phyloP scores from a whole-genome alignment of 2,329 filamentous ascomycete species.

The Aspergillus pseudoglaucus region DNA sequence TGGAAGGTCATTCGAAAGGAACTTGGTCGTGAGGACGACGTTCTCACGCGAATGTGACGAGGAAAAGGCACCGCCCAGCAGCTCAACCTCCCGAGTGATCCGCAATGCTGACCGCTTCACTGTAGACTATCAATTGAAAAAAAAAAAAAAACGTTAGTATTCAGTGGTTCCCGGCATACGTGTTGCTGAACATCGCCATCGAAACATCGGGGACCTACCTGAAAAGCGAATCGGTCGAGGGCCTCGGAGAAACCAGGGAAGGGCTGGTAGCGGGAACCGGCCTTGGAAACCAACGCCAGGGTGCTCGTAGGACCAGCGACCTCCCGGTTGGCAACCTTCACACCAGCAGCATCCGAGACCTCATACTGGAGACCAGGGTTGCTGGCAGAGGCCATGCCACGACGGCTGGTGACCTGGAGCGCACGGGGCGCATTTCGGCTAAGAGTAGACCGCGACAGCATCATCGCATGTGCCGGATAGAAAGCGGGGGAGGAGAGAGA shows the following conservation, averaged over 20 bases:
- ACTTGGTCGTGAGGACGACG: constrained; percentile 85
- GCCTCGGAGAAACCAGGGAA: constrained; percentile 83
- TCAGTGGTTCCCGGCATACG: neutral
- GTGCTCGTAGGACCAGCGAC: constrained; percentile 81
- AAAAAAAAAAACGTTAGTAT: constrained; percentile 10
- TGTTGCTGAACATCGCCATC: constrained; percentile 11
- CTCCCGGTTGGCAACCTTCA: constrained; percentile 91
- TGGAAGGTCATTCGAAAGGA: constrained; percentile 89
- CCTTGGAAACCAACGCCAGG: constrained; percentile 86
- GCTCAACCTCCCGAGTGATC: constrained; percentile 90
- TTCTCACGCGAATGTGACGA: constrained; percentile 90
- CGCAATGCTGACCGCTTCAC: constrained; percentile 80
- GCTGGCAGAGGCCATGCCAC: constrained; percentile 59
- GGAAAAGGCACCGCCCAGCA: constrained; percentile 83
- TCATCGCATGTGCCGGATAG: constrained; percentile 50
- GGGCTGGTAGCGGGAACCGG: constrained; percentile 86
- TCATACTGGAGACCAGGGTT: constrained; percentile 80
- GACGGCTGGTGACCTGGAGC: constrained; percentile 50
- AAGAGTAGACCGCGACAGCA: constrained; percentile 63
- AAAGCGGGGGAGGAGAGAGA: constrained; percentile 39
- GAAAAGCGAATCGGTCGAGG: constrained; percentile 94
- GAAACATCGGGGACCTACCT: constrained; percentile 52
- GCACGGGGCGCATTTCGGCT: constrained; percentile 58
- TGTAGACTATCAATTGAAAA: constrained; percentile 60
- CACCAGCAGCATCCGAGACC: constrained; percentile 72